Conservation (phyloP, 1,284 basidiomycete genomes). For the Mycosarcoma maydis region DNA sequence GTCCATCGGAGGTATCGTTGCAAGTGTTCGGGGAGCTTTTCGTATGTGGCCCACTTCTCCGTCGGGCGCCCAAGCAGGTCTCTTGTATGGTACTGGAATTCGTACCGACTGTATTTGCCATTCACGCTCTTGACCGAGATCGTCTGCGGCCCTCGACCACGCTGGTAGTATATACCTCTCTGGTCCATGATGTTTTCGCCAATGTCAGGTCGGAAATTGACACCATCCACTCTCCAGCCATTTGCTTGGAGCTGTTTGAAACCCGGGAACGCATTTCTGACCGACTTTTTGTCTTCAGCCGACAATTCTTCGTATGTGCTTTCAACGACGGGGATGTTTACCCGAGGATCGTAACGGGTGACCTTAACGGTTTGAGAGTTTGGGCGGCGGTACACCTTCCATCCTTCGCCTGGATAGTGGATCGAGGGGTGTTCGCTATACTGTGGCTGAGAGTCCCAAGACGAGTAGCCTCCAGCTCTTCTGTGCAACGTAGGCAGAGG, state of each 20-base stretch:
- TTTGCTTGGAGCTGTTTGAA: background rate
- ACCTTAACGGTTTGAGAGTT: background rate
- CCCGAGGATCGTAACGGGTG: background rate
- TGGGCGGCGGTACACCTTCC: background rate
- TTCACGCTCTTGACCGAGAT: background rate
- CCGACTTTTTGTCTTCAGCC: background rate
- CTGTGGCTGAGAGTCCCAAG: no score
- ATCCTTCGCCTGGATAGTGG: background rate
- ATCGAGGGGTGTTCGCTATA: background rate
- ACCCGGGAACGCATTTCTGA: background rate
- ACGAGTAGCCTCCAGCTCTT: no score
- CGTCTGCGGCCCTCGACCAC: background rate
- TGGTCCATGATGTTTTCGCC: background rate
- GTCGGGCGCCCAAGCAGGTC: no score
- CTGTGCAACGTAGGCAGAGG: background rate
- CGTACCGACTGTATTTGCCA: background rate
- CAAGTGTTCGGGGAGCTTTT: no score
- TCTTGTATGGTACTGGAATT: no score
- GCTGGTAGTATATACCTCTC: background rate
- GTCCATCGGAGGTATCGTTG: no score
- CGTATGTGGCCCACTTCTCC: no score
- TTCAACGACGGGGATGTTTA: background rate
- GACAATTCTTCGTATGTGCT: background rate
- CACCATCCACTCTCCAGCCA: no score
- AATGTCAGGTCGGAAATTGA: no score